Conservation (phyloP, 2,329 filamentous ascomycete genomes). For the Raffaelea ambrosiae region DNA sequence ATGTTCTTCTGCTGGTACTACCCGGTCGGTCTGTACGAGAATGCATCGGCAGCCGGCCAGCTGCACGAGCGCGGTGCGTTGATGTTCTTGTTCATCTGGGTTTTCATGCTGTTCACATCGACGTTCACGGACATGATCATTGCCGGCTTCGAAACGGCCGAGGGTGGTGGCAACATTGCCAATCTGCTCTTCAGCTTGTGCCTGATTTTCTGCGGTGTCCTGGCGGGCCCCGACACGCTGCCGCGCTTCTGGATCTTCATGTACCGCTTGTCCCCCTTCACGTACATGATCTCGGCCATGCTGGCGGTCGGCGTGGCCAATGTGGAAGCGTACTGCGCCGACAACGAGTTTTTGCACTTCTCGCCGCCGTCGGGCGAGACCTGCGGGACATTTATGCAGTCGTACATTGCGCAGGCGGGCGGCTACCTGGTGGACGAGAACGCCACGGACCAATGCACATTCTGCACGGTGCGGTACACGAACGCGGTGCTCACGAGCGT, state of each 20-base stretch:
- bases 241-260: slow-evolving; percentile 75
- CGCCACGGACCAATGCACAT: slow-evolving; percentile 44
- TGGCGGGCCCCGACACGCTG: slow-evolving; percentile 48
- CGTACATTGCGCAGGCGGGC: slow-evolving; percentile 38
- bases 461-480: slow-evolving; percentile 42
- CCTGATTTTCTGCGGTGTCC: slow-evolving; percentile 53
- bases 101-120: slow-evolving; percentile 63
- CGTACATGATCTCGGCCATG: slow-evolving; percentile 69
- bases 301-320: slow-evolving; percentile 62
- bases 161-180: slow-evolving; percentile 57
- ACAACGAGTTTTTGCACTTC: slow-evolving; percentile 63
- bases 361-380: slow-evolving; percentile 48
- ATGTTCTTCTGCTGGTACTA: slow-evolving; percentile 72
- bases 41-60: slow-evolving; percentile 53
- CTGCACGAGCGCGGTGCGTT: slow-evolving; percentile 63
- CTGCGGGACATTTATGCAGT: slow-evolving; percentile 49
- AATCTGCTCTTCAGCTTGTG: slow-evolving; percentile 51
- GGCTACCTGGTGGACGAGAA: slow-evolving; percentile 45
- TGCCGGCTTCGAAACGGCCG: slow-evolving; percentile 58
- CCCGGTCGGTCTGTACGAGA: slow-evolving; percentile 67
- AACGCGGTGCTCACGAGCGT: slow-evolving; percentile 42
- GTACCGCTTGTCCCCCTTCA: slow-evolving; percentile 76
- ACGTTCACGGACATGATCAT: slow-evolving; percentile 70
- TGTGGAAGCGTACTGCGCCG: slow-evolving; percentile 54
- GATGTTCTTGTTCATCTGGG: slow-evolving; percentile 75